phyloP scores from a whole-genome alignment of 345 rosid genomes.

The Eucalyptus melliodora region DNA sequence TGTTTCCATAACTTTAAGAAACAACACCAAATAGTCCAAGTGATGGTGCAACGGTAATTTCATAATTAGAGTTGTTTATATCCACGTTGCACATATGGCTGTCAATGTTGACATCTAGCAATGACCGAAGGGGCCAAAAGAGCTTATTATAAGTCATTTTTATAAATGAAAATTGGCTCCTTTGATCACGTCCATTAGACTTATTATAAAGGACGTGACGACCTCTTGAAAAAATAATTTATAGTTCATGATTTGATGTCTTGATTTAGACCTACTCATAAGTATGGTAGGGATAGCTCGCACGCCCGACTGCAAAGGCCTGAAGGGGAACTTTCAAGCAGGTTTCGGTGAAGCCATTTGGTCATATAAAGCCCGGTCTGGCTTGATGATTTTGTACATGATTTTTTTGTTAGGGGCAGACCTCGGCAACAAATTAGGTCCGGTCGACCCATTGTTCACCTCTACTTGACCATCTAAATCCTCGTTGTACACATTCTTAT shows the following conservation, averaged over 20 bases:
- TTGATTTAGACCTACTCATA: background rate
- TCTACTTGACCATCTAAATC: background rate
- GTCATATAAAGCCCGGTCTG: background rate
- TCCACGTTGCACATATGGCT: background rate
- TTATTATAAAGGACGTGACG: background rate
- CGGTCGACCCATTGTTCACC: no score
- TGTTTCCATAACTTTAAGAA: background rate
- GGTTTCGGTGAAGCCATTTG: background rate
- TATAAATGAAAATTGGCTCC: background rate
- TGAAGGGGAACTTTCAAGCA: background rate
- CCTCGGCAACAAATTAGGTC: no score
- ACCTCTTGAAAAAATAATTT: background rate
- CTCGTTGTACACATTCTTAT: background rate
- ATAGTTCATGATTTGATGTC: background rate
- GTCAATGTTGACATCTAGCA: background rate
- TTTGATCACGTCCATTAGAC: background rate
- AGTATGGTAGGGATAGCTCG: accelerated
- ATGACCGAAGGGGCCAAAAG: background rate
- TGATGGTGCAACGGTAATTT: background rate
- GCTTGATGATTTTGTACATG: background rate
- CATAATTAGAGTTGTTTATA: background rate
- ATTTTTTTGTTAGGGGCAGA: background rate
- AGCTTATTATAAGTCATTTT: background rate
- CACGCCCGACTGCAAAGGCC: no score
- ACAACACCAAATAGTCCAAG: background rate